Evolutionary conservation across 1,139 yeast genomes (phyloP), one percentile per base, ranked within the genome.

Genomic region (Meyerozyma elateridarum): DNA sequence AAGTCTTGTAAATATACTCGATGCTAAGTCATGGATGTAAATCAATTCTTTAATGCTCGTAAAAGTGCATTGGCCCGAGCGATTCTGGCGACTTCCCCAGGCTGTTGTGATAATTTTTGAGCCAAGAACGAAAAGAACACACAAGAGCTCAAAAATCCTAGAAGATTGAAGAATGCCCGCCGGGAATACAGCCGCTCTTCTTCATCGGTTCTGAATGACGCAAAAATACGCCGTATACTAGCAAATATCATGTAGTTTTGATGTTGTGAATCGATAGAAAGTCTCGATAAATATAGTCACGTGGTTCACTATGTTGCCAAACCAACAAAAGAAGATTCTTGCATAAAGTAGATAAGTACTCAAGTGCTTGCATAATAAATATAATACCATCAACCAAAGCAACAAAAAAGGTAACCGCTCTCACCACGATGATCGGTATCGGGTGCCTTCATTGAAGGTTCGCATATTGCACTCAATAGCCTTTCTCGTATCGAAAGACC

Each of bases 401-500:
- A 8, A 11, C 31, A 37, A 45, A 49, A 48, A 45, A 46, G 36
- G 29, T 42, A 59, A 53, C 68, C 60, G 52, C 38, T 52, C 73
- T 61, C 67, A 53, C 56, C 61, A 63, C 78, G 73, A 69, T 79
- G 81, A 79, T 79, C 85, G 85, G 85, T 79, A 79, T 79, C 85
- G 85, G 76, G 85, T 78, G 73, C 79, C 57, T 61, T 48, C 46
- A 36, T 38, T n/a, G n/a, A n/a, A 54, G 61, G 79, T 76, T 74
- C 80, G 77, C 80, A 76, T 72, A 79, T 79, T 79, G 85, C 81
- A 79, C 85, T 79, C 73, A 78, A 76, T 62, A 77, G 79, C 76
- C 70, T 46, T 51, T 52, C 55, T 42, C 52, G 28, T 34, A 24
- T 26, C 34, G 49, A 51, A 49, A 56, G 65, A 70, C 79, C 85